Evolutionary conservation across 2,329 filamentous ascomycete species (phyloP).

Genomic region (Pestalotiopsis sp.): DNA sequence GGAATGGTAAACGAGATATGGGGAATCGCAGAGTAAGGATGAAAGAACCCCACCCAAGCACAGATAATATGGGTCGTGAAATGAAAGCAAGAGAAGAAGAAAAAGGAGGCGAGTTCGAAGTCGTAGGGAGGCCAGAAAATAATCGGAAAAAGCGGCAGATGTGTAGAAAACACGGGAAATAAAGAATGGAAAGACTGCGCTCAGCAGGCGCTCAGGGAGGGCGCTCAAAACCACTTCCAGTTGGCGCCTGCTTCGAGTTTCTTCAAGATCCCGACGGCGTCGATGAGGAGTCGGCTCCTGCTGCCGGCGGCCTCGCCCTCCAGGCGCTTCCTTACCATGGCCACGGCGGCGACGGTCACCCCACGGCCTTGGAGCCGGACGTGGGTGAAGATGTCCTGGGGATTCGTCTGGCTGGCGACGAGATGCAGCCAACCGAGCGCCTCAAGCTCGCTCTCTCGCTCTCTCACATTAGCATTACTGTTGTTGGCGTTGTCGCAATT

Average conservation of each 20-base stretch:
- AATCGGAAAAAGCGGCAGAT: conserved; percentile 9
- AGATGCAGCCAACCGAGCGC: conserved; percentile 34
- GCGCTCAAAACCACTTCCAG: conserved; percentile 38
- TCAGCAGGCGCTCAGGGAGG: conserved; percentile 18
- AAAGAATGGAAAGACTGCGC: conserved; percentile 1
- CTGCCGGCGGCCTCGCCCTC: conserved; percentile 49
- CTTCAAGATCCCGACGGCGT: conserved; percentile 54
- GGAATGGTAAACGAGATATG: neutral
- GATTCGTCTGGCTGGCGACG: conserved; percentile 41
- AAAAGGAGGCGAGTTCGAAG: neutral
- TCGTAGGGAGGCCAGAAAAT: conserved; percentile 10
- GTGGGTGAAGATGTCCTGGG: conserved; percentile 38
- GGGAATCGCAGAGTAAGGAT: neutral
- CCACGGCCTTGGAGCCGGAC: conserved; percentile 31
- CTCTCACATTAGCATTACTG: conserved; percentile 20
- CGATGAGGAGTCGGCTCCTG: conserved; percentile 51
- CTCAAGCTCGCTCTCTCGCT: conserved; percentile 37
- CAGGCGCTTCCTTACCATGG: conserved; percentile 47
- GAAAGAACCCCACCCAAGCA: neutral
- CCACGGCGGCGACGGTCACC: conserved; percentile 48
- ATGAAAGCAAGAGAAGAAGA: conserved; percentile 9
- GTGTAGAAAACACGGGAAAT: conserved; percentile 7
- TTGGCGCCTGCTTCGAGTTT: conserved; percentile 49
- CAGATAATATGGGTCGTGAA: neutral
- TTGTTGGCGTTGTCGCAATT: neutral